Conservation (phyloP, 495 filamentous ascomycete species). For the Podospora fimiseda region DNA sequence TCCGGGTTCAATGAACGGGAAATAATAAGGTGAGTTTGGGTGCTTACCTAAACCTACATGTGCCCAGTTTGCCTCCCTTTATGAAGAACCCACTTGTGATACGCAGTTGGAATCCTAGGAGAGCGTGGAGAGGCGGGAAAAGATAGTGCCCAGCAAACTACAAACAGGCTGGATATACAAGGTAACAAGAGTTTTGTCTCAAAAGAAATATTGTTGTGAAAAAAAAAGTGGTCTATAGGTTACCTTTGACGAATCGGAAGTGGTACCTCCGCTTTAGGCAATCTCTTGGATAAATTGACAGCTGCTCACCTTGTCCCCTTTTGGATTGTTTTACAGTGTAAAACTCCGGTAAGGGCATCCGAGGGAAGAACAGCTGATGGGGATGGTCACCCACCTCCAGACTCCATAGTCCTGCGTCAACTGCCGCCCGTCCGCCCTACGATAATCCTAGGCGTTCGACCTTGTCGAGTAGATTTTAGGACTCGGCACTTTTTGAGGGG, state of each 20-base stretch:
- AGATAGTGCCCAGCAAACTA: too few species aligned
- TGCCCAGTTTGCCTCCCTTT: not conserved
- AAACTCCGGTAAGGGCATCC: constrained; percentile 11
- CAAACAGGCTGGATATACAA: too few species aligned
- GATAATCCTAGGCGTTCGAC: not conserved
- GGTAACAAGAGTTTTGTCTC: not conserved
- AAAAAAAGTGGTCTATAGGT: not conserved
- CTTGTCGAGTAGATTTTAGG: too few species aligned
- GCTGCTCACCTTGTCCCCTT: not conserved
- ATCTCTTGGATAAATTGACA: constrained; percentile 24
- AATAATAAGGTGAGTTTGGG: too few species aligned
- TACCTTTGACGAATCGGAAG: constrained; percentile 16
- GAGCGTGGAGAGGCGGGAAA: too few species aligned
- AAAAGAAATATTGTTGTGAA: not conserved
- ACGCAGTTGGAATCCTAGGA: too few species aligned
- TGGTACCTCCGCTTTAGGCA: constrained; percentile 15
- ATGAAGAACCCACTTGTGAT: not conserved
- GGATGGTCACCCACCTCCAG: too few species aligned
- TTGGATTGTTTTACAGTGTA: not conserved
- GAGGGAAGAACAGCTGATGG: too few species aligned
- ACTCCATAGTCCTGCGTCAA: constrained; percentile 6
- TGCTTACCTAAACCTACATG: not conserved
- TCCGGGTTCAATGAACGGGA: too few species aligned
- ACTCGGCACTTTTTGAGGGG: constrained; percentile 2
- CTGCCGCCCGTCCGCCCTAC: not conserved